Evolutionary conservation across 2,329 filamentous ascomycete genomes (phyloP).

Genomic region (Elsinoe necatrix): DNA sequence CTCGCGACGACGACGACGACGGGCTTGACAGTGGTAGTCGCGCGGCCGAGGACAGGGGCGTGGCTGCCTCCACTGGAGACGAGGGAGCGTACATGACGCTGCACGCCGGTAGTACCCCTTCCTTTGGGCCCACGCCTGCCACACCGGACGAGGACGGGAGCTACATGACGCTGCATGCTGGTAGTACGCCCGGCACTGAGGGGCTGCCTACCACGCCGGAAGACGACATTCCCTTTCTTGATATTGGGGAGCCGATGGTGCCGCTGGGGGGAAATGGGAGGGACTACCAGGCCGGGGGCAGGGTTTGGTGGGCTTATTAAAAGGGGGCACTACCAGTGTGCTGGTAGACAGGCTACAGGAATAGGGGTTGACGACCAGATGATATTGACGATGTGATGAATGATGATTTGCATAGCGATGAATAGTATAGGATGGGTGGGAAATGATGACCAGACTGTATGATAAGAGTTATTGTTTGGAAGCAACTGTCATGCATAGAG

Average conservation of each 20-base stretch:
- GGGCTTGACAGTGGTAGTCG: neutral
- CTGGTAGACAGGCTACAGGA: neutral
- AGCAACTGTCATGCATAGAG: too few species aligned
- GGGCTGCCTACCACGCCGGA: neutral
- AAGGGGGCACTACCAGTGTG: neutral
- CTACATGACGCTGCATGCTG: neutral
- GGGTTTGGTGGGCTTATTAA: too few species aligned
- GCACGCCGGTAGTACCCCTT: neutral
- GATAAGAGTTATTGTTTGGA: too few species aligned
- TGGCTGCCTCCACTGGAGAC: neutral
- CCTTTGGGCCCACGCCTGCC: neutral
- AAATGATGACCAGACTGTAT: neutral
- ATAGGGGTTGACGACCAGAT: neutral
- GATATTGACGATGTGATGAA: neutral
- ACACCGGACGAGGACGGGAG: neutral
- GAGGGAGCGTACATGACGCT: neutral
- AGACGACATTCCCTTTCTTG: neutral
- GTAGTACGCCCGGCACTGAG: neutral
- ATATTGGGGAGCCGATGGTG: neutral
- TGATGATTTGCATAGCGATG: neutral
- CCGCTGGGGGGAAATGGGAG: neutral
- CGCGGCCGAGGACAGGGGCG: too few species aligned
- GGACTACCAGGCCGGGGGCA: too few species aligned
- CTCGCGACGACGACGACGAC: neutral
- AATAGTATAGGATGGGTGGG: neutral